Evolutionary conservation across 805 yeast species (phyloP), one percentile per base, ranked within the genome.

Genomic region (Saccharomyces paradoxus): DNA sequence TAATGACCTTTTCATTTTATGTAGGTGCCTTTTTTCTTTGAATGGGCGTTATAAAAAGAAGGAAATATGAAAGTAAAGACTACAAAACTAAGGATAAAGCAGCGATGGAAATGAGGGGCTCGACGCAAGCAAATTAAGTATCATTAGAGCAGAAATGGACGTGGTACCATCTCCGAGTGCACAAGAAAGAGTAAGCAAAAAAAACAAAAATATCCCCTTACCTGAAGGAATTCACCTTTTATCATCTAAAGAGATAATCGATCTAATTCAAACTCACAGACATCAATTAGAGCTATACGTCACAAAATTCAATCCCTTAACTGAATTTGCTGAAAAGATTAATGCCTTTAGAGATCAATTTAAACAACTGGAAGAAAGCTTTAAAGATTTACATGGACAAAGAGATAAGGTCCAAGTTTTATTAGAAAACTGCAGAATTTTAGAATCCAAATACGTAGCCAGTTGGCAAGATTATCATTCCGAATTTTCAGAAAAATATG

Each of bases 401-500:
- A 69, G 70, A 9, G 51, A 51, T 2, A 50, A 56, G 12, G 59
- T 76, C 0, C 60, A 61, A 22, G 53, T 54, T 1, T 63, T 72
- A n/a, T 54, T 71, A 9, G 59, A 61, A 6, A 50, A 63, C 37
- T 61, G 71, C 10, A 55, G 61, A 2, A 58, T 61, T 2, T 50
- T 74, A 41, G 71, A 71, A 29, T 55, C 63, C 0, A 62, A 68
- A 46, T 72, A 71, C 47, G 55, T 62, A 7, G 54, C 63, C 13
- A 60, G 68, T 53, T 76, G 79, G 77, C 70, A 72, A 46, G 65
- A 61, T 1, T 50, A 64, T 28, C 73, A 74, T 47, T 56, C 58
- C 1, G 64, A 73, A 14, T 73, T 78, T 72, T 60, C 69, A 50
- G 66, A 68, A 41, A 76, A 74, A 41, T 77, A 73, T 58, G 67